A percentile compares a stretch with the other conserved stretches of the same genome.
Conservation (phyloP, 1,139 yeast genomes). For the Insectozyma bohioensis region DNA sequence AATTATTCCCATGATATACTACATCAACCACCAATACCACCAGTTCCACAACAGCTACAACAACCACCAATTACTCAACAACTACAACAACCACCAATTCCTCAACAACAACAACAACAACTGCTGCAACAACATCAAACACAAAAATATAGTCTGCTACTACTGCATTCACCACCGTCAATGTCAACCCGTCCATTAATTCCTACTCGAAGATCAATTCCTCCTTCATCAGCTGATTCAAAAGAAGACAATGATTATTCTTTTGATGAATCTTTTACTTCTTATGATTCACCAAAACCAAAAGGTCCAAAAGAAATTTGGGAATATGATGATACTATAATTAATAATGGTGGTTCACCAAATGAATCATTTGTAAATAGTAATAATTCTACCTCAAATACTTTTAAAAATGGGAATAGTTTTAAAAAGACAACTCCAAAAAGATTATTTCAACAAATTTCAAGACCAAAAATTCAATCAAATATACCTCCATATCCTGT, state of each 20-base stretch:
- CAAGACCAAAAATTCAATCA: conserved; percentile 11
- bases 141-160: background rate
- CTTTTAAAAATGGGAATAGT: too few species aligned
- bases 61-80: background rate
- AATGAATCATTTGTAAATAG: conserved; percentile 1
- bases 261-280: conserved; percentile 16
- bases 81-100: conserved; percentile 4
- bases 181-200: background rate
- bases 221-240: background rate
- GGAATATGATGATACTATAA: conserved; percentile 23
- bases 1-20: background rate
- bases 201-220: too few species aligned
- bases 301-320: conserved; percentile 46
- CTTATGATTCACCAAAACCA: conserved; percentile 36
- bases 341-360: conserved; percentile 1
- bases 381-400: background rate
- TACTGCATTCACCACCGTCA: background rate
- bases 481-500: conserved; percentile 10
- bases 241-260: conserved; percentile 12
- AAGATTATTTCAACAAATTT: conserved; percentile 15
- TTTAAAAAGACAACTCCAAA: too few species aligned
- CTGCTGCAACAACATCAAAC: conserved; percentile 1
- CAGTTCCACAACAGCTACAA: conserved; percentile 1
- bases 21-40: conserved; percentile 5
- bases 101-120: conserved; percentile 5